These are phyloP conservation scores for Chlamydomonas sp. DNA, from an alignment of 139 green algal species.

Conservation along the genomic window DNA sequence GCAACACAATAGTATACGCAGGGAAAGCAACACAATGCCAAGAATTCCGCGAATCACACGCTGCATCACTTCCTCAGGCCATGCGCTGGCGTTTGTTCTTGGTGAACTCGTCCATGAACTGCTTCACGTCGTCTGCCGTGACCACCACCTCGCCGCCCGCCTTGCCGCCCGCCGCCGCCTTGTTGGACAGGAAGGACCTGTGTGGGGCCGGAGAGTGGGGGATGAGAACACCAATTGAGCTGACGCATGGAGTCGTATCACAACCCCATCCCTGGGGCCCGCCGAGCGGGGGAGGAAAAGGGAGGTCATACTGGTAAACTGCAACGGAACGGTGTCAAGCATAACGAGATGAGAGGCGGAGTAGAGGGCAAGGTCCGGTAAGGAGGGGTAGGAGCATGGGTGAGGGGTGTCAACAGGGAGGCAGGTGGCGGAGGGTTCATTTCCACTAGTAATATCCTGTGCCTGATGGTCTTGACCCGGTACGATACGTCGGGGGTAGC, in stretches of 20 bases:
- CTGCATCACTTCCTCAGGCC: too few species aligned
- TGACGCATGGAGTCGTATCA: background rate
- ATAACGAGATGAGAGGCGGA: too few species aligned
- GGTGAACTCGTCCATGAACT: constrained; percentile 8
- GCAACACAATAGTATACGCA: too few species aligned
- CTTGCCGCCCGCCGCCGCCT: background rate
- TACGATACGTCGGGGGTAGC: too few species aligned
- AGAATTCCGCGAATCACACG: too few species aligned
- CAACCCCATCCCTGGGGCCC: background rate
- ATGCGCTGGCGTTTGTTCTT: constrained; percentile 12
- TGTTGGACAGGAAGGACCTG: constrained; percentile 18
- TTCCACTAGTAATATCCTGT: background rate
- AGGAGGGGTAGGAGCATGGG: background rate
- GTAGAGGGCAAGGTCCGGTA: background rate
- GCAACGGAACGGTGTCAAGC: too few species aligned
- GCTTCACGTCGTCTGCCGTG: constrained; percentile 13
- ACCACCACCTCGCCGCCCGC: background rate
- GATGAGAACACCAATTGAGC: background rate
- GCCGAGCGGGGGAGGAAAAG: too few species aligned
- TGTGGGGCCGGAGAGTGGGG: background rate
- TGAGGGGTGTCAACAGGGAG: background rate
- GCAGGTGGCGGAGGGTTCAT: background rate
- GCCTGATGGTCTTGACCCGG: background rate
- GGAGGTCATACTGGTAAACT: too few species aligned
- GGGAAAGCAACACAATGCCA: too few species aligned